Evolutionary conservation across 768 basidiomycete genomes (phyloP), one percentile per base, ranked within the genome.

Genomic region (Psilocybe azurescens): DNA sequence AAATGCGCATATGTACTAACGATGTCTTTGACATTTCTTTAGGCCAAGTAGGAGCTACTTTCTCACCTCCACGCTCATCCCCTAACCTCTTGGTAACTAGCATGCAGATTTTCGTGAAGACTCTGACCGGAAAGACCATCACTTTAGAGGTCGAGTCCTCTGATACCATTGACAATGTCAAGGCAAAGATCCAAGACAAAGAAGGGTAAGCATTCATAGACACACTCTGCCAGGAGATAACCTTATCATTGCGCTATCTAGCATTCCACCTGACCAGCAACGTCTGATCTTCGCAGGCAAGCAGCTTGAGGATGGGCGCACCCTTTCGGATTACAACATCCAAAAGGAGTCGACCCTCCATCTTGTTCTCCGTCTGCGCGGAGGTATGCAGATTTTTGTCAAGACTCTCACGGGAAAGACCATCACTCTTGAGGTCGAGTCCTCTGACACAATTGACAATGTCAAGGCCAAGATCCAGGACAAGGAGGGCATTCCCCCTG

Each of bases 321-420:
- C 66, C 28, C 63, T 67, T 13, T 65, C 65, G 39, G 65, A 65
- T 53, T 65, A 65, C 58, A 65, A 65, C 8, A 65, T 65, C 55
- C 65, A 65, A 51, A 65, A 65, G 44, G 65, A 65, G 61, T 65
- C 65, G 6, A 65, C 65, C 24, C 65, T 65, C 33, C 65, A 65
- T 49, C 51, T 65, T 6, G 65, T 65, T 18, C 58, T 65, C 10
- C 65, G 65, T 56, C 65, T 65, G 11, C 65, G 62, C 41, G 62
- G 62, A 38, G 62, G 61, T 28, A 67, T 67, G 65, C 64, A 68
- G 62, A 68, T 68, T 47, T 89, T 89, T 57, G 86, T 91, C 50
- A 91, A 91, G 80, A 88, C 88, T 49, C 78, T 89, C 58, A 89
- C 88, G 18, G 88, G 88, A 61, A 89, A 89, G 70, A 72, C 74